These are phyloP conservation scores for Tylopilus sp. DNA, from an alignment of 768 basidiomycete species.

Conservation along the genomic window DNA sequence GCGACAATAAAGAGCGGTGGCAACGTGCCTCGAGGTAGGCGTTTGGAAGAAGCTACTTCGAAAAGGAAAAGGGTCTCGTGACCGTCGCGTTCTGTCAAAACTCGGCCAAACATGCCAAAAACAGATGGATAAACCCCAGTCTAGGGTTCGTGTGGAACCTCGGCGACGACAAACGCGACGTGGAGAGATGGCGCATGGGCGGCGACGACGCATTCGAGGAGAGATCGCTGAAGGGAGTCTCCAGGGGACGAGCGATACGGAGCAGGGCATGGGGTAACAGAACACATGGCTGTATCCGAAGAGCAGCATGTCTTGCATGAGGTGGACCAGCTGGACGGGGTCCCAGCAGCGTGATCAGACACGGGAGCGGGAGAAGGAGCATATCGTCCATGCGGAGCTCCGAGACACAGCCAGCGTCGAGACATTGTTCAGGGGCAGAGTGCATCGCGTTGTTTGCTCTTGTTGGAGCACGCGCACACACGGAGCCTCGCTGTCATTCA, in stretches of 20 bases:
- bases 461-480: constrained; percentile 39
- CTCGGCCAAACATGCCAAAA: constrained; percentile 21
- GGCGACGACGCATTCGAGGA: background rate
- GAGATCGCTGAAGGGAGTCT: background rate
- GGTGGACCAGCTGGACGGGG: constrained; percentile 1
- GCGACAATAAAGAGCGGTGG: constrained; percentile 22
- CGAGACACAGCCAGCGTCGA: background rate
- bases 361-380: background rate
- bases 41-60: constrained; percentile 25
- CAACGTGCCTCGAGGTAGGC: constrained; percentile 30
- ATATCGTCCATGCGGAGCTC: background rate
- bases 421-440: constrained; percentile 12
- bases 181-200: background rate
- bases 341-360: background rate
- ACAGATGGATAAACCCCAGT: constrained; percentile 12
- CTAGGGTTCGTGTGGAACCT: constrained; percentile 15
- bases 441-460: constrained; percentile 37
- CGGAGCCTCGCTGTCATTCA: background rate
- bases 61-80: constrained; percentile 36
- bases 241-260: background rate
- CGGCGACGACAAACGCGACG: constrained; percentile 1
- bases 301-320: constrained; percentile 20
- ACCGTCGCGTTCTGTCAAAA: constrained; percentile 33
- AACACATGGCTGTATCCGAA: constrained; percentile 10
- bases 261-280: constrained; percentile 16